These are phyloP conservation scores for Aureobasidium sp. DNA, from an alignment of 2,329 filamentous ascomycete species.

Conservation along the genomic window DNA sequence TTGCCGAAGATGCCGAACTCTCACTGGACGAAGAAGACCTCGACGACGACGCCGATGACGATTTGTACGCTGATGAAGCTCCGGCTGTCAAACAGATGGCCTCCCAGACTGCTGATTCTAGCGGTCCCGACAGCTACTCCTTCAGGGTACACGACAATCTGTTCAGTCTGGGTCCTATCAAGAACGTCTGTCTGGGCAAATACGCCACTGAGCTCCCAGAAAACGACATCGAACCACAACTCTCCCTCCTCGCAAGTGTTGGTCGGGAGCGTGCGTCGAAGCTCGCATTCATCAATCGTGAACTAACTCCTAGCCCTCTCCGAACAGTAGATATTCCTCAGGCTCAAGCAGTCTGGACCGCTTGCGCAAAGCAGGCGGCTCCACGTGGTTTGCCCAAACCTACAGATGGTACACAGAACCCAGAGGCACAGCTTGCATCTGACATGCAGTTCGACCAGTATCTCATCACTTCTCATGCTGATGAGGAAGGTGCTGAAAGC, in stretches of 20 bases:
- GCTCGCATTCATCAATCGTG: constrained; percentile 68
- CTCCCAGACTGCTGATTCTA: constrained; percentile 32
- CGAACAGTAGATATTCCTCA: constrained; percentile 66
- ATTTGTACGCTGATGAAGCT: constrained; percentile 57
- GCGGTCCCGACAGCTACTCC: constrained; percentile 56
- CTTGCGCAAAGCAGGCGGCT: constrained; percentile 35
- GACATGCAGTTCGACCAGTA: constrained; percentile 66
- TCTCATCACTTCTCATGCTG: constrained; percentile 70
- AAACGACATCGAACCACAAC: constrained; percentile 19
- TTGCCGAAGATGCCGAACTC: constrained; percentile 42
- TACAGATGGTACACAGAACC: constrained; percentile 39
- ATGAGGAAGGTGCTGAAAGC: constrained; percentile 61
- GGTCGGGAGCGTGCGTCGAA: constrained; percentile 62
- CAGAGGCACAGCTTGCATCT: constrained; percentile 33
- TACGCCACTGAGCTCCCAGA: constrained; percentile 32
- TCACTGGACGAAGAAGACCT: constrained; percentile 52
- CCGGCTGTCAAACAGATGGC: constrained; percentile 34
- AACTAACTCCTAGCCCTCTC: constrained; percentile 66
- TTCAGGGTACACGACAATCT: constrained; percentile 75
- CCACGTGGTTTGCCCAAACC: constrained; percentile 37
- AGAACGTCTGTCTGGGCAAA: constrained; percentile 64
- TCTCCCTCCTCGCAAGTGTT: constrained; percentile 50
- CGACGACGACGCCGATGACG: constrained; percentile 51
- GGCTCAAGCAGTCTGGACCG: constrained; percentile 73
- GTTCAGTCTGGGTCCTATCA: constrained; percentile 71